Evolutionary conservation across 2,329 filamentous ascomycete species (phyloP), one percentile per base, ranked within the genome.

Genomic region (Penicillium nordicum): DNA sequence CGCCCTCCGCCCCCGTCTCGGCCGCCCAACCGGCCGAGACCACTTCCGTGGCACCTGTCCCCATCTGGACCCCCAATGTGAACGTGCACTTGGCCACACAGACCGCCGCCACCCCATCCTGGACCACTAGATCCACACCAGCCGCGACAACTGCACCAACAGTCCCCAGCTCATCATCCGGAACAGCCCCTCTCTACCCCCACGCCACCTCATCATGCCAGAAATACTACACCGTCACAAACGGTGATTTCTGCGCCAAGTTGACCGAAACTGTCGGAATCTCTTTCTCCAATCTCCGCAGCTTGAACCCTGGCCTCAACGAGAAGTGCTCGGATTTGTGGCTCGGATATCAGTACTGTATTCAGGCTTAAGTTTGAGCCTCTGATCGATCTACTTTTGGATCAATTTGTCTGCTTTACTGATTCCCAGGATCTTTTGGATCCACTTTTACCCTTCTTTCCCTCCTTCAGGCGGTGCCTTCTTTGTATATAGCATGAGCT

Each of bases 271-370:
- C 60, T 23, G 57, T 54, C 14, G 63, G 64, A 23, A 62, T 70
- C 50, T 53, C 61, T 25, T 44, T 59, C 29, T 52, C 55, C 5
- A 49, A 67, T 9, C 59, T 71, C 40, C 64, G 57, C 29, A 53
- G 57, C 55, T 64, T 63, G 53, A 72, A 72, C 60, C 51, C 66
- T 5, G 66, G 63, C 30, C 58, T 72, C 50, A 56, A 71, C 14
- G 50, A 58, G 36, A 47, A 55, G 16, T 73, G 70, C 61, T 57
- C 63, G 2, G 70, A 72, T 57, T 61, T 73, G 30, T 67, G 68
- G 61, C 61, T 64, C 25, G 70, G 68, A 57, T 69, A 69, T 57
- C 59, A 66, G 57, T 69, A 69, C 50, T 69, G 67, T 58, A 55
- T 69, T 18, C 58, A 61, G 53, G 64, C 64, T 44, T 62, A 60